These are phyloP conservation scores for Ophiosphaerella herpotricha DNA, from an alignment of 2,329 filamentous ascomycete genomes.

Conservation along the genomic window DNA sequence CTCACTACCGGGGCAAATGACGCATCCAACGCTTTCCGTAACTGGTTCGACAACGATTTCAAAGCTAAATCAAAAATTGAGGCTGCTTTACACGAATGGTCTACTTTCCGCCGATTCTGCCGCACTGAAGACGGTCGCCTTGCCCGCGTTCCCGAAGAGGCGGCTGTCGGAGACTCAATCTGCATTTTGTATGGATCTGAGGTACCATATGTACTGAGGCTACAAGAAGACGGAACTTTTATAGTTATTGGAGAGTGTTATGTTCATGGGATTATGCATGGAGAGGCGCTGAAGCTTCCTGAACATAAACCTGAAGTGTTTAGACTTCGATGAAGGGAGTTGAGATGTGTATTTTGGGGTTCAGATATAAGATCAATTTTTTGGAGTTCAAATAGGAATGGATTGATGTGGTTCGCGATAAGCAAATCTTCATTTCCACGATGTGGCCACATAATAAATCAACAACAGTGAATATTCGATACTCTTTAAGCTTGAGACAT, in stretches of 20 bases:
- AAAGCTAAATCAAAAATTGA: background rate
- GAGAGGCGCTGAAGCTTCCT: background rate
- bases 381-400: too few species aligned
- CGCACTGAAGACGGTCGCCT: background rate
- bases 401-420: too few species aligned
- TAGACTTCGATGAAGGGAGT: background rate
- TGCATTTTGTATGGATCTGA: background rate
- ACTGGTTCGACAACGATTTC: background rate
- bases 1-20: too few species aligned
- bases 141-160: background rate
- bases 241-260: constrained; percentile 1
- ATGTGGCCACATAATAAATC: too few species aligned
- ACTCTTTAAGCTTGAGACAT: too few species aligned
- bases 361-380: too few species aligned
- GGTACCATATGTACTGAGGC: background rate
- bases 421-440: too few species aligned
- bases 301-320: background rate
- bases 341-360: too few species aligned
- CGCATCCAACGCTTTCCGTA: background rate
- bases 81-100: background rate
- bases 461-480: too few species aligned
- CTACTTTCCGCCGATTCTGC: background rate
- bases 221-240: background rate
- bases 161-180: background rate
- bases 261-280: background rate